phyloP scores from a whole-genome alignment of 441 rosid species.

The Eruca vesicaria region DNA sequence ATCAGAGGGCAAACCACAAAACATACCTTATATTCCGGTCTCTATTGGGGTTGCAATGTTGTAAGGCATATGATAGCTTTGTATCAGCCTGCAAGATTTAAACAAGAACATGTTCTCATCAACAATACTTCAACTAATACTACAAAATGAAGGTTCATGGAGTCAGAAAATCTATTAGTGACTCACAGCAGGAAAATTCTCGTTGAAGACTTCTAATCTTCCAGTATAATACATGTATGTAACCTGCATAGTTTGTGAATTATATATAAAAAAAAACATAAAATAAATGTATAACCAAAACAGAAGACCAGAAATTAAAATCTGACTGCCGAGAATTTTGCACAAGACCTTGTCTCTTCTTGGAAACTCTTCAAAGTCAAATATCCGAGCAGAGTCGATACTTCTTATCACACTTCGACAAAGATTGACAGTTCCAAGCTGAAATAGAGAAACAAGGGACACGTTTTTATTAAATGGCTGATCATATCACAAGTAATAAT shows the following conservation, averaged over 20 bases:
- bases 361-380: constrained; percentile 96
- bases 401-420: constrained; percentile 98
- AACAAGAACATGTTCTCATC: background rate
- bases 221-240: constrained; percentile 99
- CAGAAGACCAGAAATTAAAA: background rate
- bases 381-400: constrained; percentile 94
- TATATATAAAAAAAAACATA: constrained; percentile 11
- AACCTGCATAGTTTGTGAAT: constrained; percentile 48
- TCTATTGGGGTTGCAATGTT: constrained; percentile 63
- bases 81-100: constrained; percentile 76
- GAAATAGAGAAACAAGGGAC: constrained; percentile 28
- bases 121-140: background rate
- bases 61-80: constrained; percentile 84
- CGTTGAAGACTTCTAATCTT: constrained; percentile 95
- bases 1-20: constrained; percentile 7
- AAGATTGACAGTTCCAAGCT: constrained; percentile 97
- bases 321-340: no score
- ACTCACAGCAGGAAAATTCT: constrained; percentile 82
- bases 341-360: constrained; percentile 77
- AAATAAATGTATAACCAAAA: constrained; percentile 5
- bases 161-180: constrained; percentile 3
- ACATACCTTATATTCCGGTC: constrained; percentile 81
- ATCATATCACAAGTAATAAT: background rate
- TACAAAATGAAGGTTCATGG: background rate
- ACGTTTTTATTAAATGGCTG: constrained; percentile 4